These are phyloP conservation scores for Wallacemonas sp. DNA, from an alignment of 208 protist genomes.

Conservation along the genomic window DNA sequence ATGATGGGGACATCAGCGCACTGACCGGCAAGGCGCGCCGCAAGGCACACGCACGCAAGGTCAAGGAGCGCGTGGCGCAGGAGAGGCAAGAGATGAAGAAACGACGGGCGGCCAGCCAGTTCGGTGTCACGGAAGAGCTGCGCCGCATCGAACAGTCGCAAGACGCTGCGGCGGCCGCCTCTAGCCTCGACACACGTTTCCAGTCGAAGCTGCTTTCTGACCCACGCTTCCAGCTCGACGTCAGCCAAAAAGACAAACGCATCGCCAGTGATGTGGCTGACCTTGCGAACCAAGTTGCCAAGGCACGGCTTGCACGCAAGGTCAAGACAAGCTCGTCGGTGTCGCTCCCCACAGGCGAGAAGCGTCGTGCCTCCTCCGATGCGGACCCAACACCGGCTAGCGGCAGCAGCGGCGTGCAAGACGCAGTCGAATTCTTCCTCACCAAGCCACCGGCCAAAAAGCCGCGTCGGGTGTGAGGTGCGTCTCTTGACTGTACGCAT, in stretches of 20 bases:
- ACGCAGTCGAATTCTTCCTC: slow-evolving; percentile 77
- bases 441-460: slow-evolving; percentile 25
- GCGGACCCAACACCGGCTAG: too few species aligned
- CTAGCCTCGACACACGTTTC: slow-evolving; percentile 81
- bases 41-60: slow-evolving; percentile 63
- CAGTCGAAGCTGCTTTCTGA: slow-evolving; percentile 78
- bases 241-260: slow-evolving; percentile 65
- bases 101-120: slow-evolving; percentile 53
- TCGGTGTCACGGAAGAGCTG: slow-evolving; percentile 51
- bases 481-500: not conserved
- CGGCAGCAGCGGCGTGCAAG: slow-evolving; percentile 17
- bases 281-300: slow-evolving; percentile 71
- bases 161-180: slow-evolving; percentile 36
- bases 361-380: too few species aligned
- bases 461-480: not conserved
- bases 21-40: slow-evolving; percentile 70
- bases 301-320: slow-evolving; percentile 35
- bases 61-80: slow-evolving; percentile 62
- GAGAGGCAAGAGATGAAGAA: slow-evolving; percentile 71
- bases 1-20: slow-evolving; percentile 30
- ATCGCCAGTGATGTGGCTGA: slow-evolving; percentile 57
- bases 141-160: slow-evolving; percentile 31
- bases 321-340: slow-evolving; percentile 3
- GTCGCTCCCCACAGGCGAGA: too few species aligned
- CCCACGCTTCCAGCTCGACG: slow-evolving; percentile 84